Base-by-base conservation (phyloP, 495 filamentous ascomycete genomes). In the Baudoinia panamericana region DNA sequence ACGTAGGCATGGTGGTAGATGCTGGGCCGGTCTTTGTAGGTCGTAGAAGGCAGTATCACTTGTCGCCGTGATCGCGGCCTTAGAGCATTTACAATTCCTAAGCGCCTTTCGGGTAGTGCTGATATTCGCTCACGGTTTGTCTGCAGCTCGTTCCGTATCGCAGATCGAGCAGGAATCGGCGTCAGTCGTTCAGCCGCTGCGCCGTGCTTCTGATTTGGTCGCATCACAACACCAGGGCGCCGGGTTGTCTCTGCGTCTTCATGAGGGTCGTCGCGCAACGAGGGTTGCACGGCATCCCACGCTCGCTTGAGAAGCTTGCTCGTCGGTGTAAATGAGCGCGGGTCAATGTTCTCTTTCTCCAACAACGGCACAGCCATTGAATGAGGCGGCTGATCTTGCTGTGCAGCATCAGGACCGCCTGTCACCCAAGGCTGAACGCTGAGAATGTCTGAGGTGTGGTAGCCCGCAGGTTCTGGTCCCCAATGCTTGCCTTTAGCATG, bases 401-500 rank as follows among this genome's bases (percentile, higher is more conserved):
- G 27, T 21, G 28, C 27, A 3, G 21, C 11, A 11, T 30, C 24
- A 19, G 26, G 15, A 19, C 5, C 8, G 22, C 25, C 25, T 27
- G 25, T 7, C 25, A 16, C 16, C 12, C 26, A 4, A 2, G 15
- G 22, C 7, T 39, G 39, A 33, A 42, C 10, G 13, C 8, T 17
- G 28, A 42, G 20, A 15, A 42, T 42, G 28, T 42, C 39, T 4
- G 39, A 34, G 5, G 39, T 42, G 17, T 42, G 39, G 29, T 21
- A 42, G 4, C 3, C 26, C 5, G 37, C 16, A 18, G 12, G 16
- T 3, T 19, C 24, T 15, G 10, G 34, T 19, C 8, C 7, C 5
- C 2, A n/a, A 6, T 2, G 22, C 16, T 25, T 37, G 12, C 5
- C 20, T 12, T 17, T 17, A 30, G 26, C 2, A 3, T 12, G 25